Evolutionary conservation across 305 asterid genomes (phyloP).

Genomic region (Solanum hybrid): DNA sequence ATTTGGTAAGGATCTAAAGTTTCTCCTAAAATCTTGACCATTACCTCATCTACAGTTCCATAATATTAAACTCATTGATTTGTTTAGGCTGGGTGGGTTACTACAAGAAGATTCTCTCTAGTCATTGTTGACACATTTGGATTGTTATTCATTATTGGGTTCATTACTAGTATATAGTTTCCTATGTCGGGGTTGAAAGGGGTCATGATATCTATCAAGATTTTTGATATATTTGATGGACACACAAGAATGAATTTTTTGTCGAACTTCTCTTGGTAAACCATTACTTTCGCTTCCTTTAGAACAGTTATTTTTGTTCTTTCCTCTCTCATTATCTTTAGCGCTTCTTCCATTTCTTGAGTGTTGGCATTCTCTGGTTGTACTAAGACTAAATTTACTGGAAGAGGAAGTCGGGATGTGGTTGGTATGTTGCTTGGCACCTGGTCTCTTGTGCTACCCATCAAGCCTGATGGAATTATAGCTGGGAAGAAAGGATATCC

Average conservation of each 20-base stretch:
- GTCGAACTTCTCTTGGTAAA: neutral
- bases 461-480: neutral
- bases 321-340: neutral
- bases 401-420: neutral
- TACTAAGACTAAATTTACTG: neutral
- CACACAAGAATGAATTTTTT: neutral
- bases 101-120: neutral
- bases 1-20: too few species aligned
- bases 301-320: neutral
- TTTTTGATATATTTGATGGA: neutral
- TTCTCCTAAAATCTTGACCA: too few species aligned
- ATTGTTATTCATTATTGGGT: neutral
- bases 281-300: neutral
- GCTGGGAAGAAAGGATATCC: neutral
- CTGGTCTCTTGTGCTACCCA: neutral
- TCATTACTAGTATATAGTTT: neutral
- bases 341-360: neutral
- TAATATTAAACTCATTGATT: too few species aligned
- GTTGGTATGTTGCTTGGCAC: neutral
- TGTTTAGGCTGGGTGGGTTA: neutral
- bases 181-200: neutral
- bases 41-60: too few species aligned
- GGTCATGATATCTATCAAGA: neutral
- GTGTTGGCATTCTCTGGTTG: neutral
- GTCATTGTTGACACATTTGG: neutral